Evolutionary conservation across 192 early-diverging fungal genomes (phyloP).

Genomic region (Umbelopsis ramanniana): DNA sequence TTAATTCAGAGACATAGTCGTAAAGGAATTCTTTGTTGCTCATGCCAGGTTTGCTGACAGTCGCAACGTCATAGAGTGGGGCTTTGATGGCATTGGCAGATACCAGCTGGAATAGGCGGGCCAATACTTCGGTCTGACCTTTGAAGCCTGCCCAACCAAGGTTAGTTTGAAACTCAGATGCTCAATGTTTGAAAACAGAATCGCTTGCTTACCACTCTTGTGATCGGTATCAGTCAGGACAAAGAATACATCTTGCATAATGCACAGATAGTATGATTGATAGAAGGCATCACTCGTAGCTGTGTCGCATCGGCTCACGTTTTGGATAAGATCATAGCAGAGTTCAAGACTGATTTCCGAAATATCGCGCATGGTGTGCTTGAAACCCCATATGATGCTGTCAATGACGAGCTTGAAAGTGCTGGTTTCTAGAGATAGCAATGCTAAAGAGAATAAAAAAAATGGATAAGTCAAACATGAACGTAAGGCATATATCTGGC

Average conservation of each 20-base stretch:
- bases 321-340: constrained; percentile 84
- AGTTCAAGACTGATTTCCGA: constrained; percentile 90
- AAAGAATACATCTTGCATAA: constrained; percentile 96
- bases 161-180: neutral
- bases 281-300: constrained; percentile 84
- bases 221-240: constrained; percentile 97
- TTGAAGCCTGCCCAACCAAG: constrained; percentile 72
- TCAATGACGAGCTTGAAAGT: constrained; percentile 94
- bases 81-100: constrained; percentile 81
- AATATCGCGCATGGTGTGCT: constrained; percentile 98
- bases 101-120: constrained; percentile 87
- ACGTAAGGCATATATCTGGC: neutral
- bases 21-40: constrained; percentile 82
- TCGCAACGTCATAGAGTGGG: constrained; percentile 82
- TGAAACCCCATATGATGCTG: constrained; percentile 98
- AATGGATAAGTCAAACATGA: no score
- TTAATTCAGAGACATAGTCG: constrained; percentile 82
- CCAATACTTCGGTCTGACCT: constrained; percentile 87
- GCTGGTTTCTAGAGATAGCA: constrained; percentile 74
- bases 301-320: constrained; percentile 78
- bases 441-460: constrained; percentile 61
- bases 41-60: constrained; percentile 73
- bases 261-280: constrained; percentile 87
- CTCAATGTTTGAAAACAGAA: neutral
- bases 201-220: constrained; percentile 76